Conservation (phyloP, 2,329 filamentous ascomycete genomes). For the Thermothelomyces thermophilus region DNA sequence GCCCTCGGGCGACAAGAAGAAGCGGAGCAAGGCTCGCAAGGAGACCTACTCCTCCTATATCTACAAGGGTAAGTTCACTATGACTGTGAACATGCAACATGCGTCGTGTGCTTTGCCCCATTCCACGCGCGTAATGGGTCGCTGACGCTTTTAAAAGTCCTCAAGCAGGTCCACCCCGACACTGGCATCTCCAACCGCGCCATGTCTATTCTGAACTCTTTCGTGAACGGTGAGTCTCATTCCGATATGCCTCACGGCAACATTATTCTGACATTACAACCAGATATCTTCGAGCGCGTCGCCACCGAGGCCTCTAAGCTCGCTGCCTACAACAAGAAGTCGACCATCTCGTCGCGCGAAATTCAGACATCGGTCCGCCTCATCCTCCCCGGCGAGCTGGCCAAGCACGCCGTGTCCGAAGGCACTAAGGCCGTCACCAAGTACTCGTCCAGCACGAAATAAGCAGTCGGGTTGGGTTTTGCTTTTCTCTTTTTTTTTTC, state of each 20-base stretch:
- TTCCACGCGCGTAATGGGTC: neutral
- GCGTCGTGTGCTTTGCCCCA: neutral
- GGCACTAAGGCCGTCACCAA: constrained; percentile 99
- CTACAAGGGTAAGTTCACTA: constrained; percentile 81
- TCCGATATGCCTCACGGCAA: neutral
- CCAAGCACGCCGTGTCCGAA: constrained; percentile 99
- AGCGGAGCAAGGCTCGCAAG: constrained; percentile 99
- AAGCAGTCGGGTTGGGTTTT: constrained; percentile 46
- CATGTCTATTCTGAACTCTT: constrained; percentile 99
- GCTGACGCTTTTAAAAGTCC: constrained; percentile 52
- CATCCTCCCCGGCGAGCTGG: constrained; percentile 96
- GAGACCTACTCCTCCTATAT: constrained; percentile 99
- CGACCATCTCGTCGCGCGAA: constrained; percentile 97
- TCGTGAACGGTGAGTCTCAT: constrained; percentile 77
- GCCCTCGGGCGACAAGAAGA: constrained; percentile 97
- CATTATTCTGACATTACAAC: constrained; percentile 22
- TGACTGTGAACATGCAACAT: neutral
- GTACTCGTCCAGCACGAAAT: constrained; percentile 99
- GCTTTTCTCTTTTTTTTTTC: constrained; percentile 48
- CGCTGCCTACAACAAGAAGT: constrained; percentile 99
- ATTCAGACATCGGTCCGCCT: constrained; percentile 99
- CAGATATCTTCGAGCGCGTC: constrained; percentile 98
- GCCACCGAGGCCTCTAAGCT: constrained; percentile 98
- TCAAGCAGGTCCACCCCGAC: constrained; percentile 99
- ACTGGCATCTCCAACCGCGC: constrained; percentile 99